phyloP scores from a whole-genome alignment of 331 rosid species.

The Pyrus hybrid region DNA sequence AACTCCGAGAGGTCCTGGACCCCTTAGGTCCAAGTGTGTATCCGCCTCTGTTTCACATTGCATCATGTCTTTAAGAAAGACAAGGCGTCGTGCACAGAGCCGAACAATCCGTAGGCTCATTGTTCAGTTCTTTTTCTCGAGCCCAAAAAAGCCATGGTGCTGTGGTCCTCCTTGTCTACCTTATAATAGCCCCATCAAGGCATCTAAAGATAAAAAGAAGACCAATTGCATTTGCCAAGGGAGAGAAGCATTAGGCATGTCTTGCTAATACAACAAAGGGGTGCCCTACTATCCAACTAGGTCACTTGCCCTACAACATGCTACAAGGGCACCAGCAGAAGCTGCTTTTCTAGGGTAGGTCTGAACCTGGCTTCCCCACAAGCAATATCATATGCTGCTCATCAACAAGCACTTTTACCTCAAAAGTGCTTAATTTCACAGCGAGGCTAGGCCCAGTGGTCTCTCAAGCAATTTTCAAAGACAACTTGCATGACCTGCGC shows the following conservation, averaged over 20 bases:
- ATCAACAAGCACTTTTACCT: conserved; percentile 5
- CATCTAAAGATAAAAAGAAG: no score
- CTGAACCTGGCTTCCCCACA: conserved; percentile 16
- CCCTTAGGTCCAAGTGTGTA: no score
- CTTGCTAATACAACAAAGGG: not conserved
- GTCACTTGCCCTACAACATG: conserved; percentile 17
- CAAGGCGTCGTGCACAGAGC: no score
- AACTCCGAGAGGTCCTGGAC: no score
- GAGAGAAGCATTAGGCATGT: not conserved
- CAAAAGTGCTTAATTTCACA: not conserved
- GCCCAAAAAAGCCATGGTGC: no score
- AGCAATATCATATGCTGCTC: conserved; percentile 8
- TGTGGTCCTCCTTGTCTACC: no score
- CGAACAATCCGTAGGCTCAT: no score
- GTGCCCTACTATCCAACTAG: not conserved
- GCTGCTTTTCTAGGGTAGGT: not conserved
- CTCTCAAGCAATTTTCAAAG: conserved; percentile 5
- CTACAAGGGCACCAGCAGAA: conserved; percentile 1
- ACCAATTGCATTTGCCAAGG: not conserved
- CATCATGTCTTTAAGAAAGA: no score
- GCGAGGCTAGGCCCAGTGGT: not conserved
- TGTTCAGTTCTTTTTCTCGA: not conserved
- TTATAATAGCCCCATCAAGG: no score
- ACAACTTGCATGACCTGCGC: conserved; percentile 21
- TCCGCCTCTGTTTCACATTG: no score